Base-by-base conservation (phyloP, 2,329 filamentous ascomycete species). In the Colletotrichum musicola region DNA sequence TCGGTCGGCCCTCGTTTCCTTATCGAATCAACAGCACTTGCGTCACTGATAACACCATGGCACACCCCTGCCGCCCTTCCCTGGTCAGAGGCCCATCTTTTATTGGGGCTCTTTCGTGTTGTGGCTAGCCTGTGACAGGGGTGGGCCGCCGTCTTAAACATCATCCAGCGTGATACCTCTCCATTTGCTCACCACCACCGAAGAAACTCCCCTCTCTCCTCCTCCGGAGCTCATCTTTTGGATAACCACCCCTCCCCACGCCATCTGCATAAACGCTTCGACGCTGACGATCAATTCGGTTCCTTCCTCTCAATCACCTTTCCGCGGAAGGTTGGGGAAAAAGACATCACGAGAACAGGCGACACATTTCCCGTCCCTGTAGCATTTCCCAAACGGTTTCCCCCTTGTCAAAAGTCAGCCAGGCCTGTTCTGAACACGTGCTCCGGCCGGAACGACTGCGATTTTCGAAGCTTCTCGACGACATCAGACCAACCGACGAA, bases 21-120 rank as follows among this genome's bases (percentile, higher is more conserved):
- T 71, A 71, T 71, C 69, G 46, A 50, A 20, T 35, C 30, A 35
- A 1, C 20, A 61, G 42, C 42, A 61, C 57, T 69, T 71, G 69
- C 69, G 69, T 71, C 69, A 71, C 69, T 64, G 69, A 71, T 71
- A 71, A 66, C 55, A 61, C 50, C 62, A 69, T 57, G 40, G n/a
- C 40, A 35, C 35, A 68, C 63, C 59, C 64, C 59, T 70, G 44
- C 64, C 38, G 18, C 64, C 51, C 22, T 47, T 57, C 54, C 67
- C 67, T 62, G 57, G 67, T 68, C 67, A 68, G 44, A 51, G 63
- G 64, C 51, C 64, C 64, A 68, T 18, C 18, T 58, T 62, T 58
- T 58, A 65, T 35, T 68, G 67, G 67, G 67, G 63, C 66, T 62
- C 51, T 56, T 42, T 51, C 40, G 55, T 65, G 30, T 68, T 65